Conservation (phyloP, 805 yeast genomes). For the Hagleromyces aurorensis region DNA sequence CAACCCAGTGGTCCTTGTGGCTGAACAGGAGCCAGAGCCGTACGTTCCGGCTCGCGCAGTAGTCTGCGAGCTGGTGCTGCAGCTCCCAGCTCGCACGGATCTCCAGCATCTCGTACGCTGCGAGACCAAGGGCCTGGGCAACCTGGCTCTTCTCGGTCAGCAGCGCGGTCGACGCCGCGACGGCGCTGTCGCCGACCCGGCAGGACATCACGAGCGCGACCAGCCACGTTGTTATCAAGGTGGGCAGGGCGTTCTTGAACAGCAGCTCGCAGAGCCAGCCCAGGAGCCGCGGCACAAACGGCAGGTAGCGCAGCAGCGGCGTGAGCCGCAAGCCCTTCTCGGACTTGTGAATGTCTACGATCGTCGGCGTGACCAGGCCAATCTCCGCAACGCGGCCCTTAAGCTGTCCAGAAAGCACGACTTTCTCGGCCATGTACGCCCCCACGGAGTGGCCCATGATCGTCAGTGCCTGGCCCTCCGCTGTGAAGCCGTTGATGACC, state of each 20-base stretch:
- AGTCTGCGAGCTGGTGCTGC: conserved; percentile 41
- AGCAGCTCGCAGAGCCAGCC: conserved; percentile 24
- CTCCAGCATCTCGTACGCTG: conserved; percentile 47
- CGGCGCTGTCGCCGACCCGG: conserved; percentile 27
- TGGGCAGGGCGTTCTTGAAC: conserved; percentile 23
- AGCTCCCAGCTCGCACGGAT: conserved; percentile 43
- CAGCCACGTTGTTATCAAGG: conserved; percentile 18
- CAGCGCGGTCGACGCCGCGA: conserved; percentile 37
- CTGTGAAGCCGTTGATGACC: conserved; percentile 36
- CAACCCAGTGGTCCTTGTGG: conserved; percentile 59
- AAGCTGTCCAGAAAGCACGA: conserved; percentile 27
- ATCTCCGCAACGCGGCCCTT: conserved; percentile 34
- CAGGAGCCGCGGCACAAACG: conserved; percentile 26
- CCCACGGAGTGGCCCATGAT: conserved; percentile 71
- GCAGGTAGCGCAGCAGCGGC: conserved; percentile 18
- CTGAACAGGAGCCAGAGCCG: conserved; percentile 53
- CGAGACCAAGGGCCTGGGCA: conserved; percentile 48
- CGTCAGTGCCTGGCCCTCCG: conserved; percentile 10
- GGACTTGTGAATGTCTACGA: conserved; percentile 48
- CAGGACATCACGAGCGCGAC: conserved; percentile 27
- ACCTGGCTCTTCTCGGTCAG: conserved; percentile 38
- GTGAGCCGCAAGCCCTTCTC: conserved; percentile 33
- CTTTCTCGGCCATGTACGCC: conserved; percentile 51
- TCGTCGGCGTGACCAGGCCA: conserved; percentile 66
- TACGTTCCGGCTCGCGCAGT: conserved; percentile 19